Conservation (phyloP, 140 eudicot species). For the Bidens hawaiensis region DNA sequence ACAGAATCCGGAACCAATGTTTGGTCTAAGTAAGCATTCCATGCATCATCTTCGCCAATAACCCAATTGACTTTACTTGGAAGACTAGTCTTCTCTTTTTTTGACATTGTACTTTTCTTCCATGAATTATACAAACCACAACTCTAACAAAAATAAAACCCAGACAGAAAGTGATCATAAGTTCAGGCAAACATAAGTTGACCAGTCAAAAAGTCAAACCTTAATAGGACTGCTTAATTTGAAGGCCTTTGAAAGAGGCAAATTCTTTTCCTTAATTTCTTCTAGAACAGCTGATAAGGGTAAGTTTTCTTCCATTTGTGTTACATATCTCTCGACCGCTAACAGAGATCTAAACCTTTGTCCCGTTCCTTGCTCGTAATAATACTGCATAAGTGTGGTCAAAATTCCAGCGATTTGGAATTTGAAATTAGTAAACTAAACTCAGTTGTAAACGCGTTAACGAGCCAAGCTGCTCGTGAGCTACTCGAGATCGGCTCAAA, state of each 20-base stretch:
- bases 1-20: constrained; percentile 55
- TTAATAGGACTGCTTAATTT: constrained; percentile 37
- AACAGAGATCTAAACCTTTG: constrained; percentile 53
- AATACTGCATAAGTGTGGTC: constrained; percentile 38
- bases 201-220: constrained; percentile 24
- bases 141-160: constrained; percentile 29
- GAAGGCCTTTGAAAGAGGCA: constrained; percentile 50
- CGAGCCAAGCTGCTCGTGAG: no score
- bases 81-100: constrained; percentile 32
- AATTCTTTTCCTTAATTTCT: constrained; percentile 43
- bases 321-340: constrained; percentile 45
- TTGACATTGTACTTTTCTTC: constrained; percentile 27
- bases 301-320: constrained; percentile 21
- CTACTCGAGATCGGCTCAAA: no score
- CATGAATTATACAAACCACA: constrained; percentile 26
- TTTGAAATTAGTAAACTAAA: neutral
- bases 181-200: neutral
- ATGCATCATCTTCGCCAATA: constrained; percentile 44
- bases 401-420: neutral
- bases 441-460: no score
- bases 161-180: neutral
- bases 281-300: constrained; percentile 51
- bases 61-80: constrained; percentile 83
- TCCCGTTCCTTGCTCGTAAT: constrained; percentile 55
- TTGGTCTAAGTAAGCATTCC: constrained; percentile 69